phyloP scores from a whole-genome alignment of 805 yeast genomes.

The Teunomyces barrocoloradensis region DNA sequence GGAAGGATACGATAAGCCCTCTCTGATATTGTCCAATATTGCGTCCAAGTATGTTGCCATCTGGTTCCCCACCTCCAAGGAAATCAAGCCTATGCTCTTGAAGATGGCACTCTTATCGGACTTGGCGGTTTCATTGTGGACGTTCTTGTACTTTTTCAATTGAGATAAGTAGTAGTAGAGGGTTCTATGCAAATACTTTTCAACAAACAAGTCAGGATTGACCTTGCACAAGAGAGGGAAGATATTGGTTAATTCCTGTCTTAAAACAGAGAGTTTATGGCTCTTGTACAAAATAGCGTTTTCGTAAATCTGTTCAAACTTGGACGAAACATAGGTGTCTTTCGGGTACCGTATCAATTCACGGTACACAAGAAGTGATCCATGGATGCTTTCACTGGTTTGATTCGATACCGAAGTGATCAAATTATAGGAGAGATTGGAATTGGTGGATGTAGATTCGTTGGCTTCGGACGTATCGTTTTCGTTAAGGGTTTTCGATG shows the following conservation, averaged over 20 bases:
- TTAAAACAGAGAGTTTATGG: conserved; percentile 68
- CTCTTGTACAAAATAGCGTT: conserved; percentile 71
- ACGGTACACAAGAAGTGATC: conserved; percentile 75
- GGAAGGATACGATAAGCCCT: conserved; percentile 54
- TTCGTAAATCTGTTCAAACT: conserved; percentile 75
- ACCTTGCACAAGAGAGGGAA: conserved; percentile 81
- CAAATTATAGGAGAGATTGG: conserved; percentile 18
- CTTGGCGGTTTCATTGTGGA: conserved; percentile 35
- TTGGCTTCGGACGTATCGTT: conserved; percentile 12
- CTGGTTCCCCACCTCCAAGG: conserved; percentile 74
- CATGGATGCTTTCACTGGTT: conserved; percentile 74
- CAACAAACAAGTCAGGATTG: conserved; percentile 71
- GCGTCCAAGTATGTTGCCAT: conserved; percentile 87
- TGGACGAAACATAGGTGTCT: conserved; percentile 68
- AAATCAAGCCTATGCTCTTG: conserved; percentile 79
- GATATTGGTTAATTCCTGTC: conserved; percentile 81
- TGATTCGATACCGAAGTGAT: conserved; percentile 22
- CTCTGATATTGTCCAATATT: conserved; percentile 78
- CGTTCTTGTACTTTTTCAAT: conserved; percentile 60
- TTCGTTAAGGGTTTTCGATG: conserved; percentile 55
- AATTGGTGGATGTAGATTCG: not conserved
- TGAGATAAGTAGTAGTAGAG: conserved; percentile 75
- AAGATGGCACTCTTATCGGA: conserved; percentile 73
- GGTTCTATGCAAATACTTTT: conserved; percentile 75
- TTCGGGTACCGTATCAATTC: conserved; percentile 68